Evolutionary conservation across 495 filamentous ascomycete species (phyloP).

Genomic region (Aspergillus mulundensis): DNA sequence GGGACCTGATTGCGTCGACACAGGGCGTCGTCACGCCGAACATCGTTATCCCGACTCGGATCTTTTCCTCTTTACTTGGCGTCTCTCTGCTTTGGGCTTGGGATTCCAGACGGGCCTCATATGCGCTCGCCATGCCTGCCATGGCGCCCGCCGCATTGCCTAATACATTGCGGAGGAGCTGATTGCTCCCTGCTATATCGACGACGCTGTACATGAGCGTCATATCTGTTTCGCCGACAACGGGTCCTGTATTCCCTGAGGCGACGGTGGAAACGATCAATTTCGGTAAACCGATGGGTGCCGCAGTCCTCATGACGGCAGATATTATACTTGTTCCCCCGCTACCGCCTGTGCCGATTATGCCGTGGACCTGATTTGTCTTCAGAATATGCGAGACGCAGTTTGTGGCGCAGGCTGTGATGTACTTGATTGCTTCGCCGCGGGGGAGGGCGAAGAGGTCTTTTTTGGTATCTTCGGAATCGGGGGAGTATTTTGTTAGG

Average conservation of each 20-base stretch:
- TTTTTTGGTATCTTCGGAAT: conserved; percentile 3
- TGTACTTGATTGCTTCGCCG: conserved; percentile 46
- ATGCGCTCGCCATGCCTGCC: conserved; percentile 49
- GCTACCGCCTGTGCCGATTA: conserved; percentile 55
- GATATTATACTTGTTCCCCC: conserved; percentile 55
- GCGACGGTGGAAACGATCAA: conserved; percentile 67
- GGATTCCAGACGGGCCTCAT: conserved; percentile 14
- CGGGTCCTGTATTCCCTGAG: conserved; percentile 52
- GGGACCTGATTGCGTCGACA: conserved; percentile 44
- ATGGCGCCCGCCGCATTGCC: conserved; percentile 59
- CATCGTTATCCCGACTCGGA: conserved; percentile 61
- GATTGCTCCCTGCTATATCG: conserved; percentile 63
- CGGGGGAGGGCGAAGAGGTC: conserved; percentile 30
- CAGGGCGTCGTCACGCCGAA: conserved; percentile 69
- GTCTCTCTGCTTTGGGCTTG: conserved; percentile 15
- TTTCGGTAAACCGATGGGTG: conserved; percentile 64
- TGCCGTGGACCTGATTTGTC: conserved; percentile 43
- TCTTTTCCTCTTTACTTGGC: conserved; percentile 23
- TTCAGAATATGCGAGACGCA: conserved; percentile 33
- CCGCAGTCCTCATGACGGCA: conserved; percentile 51
- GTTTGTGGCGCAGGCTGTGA: conserved; percentile 37
- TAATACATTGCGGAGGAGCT: conserved; percentile 51
- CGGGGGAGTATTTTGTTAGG: conserved; percentile 14
- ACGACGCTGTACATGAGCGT: conserved; percentile 66
- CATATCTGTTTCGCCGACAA: conserved; percentile 63